A percentile compares a stretch with the other conserved stretches of the same genome.
Conservation (phyloP, 2,329 filamentous ascomycete genomes). For the Stemphylium lycopersici region DNA sequence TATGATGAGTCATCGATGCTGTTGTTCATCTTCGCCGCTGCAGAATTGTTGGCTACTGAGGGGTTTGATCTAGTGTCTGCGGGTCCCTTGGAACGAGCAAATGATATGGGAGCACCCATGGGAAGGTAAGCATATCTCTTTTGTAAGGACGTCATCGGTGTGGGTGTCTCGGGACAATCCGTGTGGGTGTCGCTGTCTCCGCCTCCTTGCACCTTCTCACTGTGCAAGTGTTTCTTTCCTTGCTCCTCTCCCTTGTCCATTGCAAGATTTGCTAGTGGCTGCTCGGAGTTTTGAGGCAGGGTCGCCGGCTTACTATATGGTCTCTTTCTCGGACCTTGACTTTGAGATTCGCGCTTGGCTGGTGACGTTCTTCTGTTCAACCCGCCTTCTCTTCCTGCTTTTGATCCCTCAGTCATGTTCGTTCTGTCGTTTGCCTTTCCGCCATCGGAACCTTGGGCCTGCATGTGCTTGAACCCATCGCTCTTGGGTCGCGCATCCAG, state of each 20-base stretch:
- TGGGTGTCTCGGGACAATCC: slow-evolving; percentile 28
- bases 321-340: slow-evolving; percentile 6
- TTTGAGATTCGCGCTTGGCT: slow-evolving; percentile 3
- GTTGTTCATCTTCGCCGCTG: too few relatives aligned
- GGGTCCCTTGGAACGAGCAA: background rate
- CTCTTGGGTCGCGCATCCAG: background rate
- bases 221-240: background rate
- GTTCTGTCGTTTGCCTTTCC: background rate
- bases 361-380: slow-evolving; percentile 4
- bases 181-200: background rate
- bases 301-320: slow-evolving; percentile 2
- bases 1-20: too few relatives aligned
- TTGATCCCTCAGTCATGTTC: background rate
- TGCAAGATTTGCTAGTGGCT: background rate
- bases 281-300: background rate
- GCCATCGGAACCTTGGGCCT: background rate
- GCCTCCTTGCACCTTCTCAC: background rate
- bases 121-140: slow-evolving; percentile 21
- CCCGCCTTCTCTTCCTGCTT: slow-evolving; percentile 7
- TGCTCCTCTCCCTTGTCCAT: background rate
- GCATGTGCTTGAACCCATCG: background rate
- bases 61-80: background rate
- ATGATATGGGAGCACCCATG: slow-evolving; percentile 5
- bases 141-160: slow-evolving; percentile 26
- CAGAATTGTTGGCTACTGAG: too few relatives aligned